Evolutionary conservation across 257 asterid genomes (phyloP).

Genomic region (Gardenia jasminoides): DNA sequence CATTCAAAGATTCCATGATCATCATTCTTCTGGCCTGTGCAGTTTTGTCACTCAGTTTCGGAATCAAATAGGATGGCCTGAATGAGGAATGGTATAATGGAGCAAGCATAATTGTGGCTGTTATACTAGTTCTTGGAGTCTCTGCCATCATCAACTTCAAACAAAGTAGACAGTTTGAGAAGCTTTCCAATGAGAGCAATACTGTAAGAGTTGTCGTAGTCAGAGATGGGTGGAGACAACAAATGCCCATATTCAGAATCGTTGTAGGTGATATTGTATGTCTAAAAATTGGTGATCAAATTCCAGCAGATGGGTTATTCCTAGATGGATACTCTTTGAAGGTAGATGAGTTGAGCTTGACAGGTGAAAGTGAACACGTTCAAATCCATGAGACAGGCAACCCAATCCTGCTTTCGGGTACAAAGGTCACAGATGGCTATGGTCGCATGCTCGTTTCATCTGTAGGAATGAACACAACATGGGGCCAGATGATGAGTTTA

Average conservation of each 20-base stretch:
- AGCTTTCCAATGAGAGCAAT: conserved; percentile 17
- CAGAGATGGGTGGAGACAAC: conserved; percentile 26
- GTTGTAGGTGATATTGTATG: conserved; percentile 37
- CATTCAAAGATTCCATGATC: conserved; percentile 20
- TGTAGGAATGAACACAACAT: conserved; percentile 32
- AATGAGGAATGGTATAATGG: conserved; percentile 26
- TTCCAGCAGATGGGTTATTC: conserved; percentile 47
- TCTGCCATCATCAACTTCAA: conserved; percentile 22
- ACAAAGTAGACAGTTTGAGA: conserved; percentile 19
- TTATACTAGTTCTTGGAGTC: conserved; percentile 20
- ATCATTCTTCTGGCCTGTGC: conserved; percentile 16
- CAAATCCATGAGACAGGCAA: conserved; percentile 4
- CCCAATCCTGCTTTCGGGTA: conserved; percentile 36
- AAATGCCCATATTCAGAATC: conserved; percentile 26
- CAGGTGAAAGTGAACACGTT: conserved; percentile 40
- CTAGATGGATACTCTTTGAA: conserved; percentile 38
- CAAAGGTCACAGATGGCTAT: conserved; percentile 35
- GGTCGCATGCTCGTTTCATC: conserved; percentile 29
- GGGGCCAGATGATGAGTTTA: conserved; percentile 42
- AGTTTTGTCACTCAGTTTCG: conserved; percentile 17
- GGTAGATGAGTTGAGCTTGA: conserved; percentile 43
- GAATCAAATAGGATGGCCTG: conserved; percentile 19
- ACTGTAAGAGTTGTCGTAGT: conserved; percentile 12
- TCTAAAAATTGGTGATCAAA: conserved; percentile 45
- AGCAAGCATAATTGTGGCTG: conserved; percentile 16